Evolutionary conservation across 768 basidiomycete species (phyloP).

Genomic region (Multifurca ochricompacta): DNA sequence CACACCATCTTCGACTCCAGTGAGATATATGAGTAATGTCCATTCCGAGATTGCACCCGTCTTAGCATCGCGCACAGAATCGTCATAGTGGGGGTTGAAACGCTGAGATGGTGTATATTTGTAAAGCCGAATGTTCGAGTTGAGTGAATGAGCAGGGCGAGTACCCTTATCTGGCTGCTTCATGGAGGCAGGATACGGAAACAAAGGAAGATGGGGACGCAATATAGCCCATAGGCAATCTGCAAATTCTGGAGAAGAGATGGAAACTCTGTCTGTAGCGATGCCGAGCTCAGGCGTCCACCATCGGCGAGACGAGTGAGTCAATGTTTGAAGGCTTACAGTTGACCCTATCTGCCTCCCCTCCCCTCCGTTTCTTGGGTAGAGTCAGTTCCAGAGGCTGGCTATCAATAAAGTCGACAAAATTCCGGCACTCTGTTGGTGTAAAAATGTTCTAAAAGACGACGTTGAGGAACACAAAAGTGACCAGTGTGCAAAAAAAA

Average conservation of each 20-base stretch:
- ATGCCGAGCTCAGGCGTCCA: not conserved
- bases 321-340: conserved; percentile 33
- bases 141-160: conserved; percentile 49
- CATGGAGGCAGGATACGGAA: conserved; percentile 35
- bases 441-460: conserved; percentile 44
- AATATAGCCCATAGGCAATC: conserved; percentile 41
- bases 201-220: conserved; percentile 50
- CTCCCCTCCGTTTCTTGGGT: conserved; percentile 66
- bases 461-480: not conserved
- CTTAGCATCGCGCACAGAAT: conserved; percentile 49
- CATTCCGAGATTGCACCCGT: conserved; percentile 66
- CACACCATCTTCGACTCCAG: conserved; percentile 65
- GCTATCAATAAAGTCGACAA: conserved; percentile 49
- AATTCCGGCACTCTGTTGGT: conserved; percentile 52
- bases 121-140: conserved; percentile 69
- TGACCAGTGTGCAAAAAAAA: too few relatives aligned
- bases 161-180: conserved; percentile 23
- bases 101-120: conserved; percentile 56
- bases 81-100: conserved; percentile 75
- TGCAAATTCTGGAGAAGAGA: conserved; percentile 54
- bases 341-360: conserved; percentile 65
- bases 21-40: conserved; percentile 69
- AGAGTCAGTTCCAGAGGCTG: conserved; percentile 59
- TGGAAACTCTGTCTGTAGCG: conserved; percentile 50
- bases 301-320: not conserved